These are phyloP conservation scores for Coleophoma eucalyptorum DNA, from an alignment of 2,329 filamentous ascomycete genomes.

Conservation along the genomic window DNA sequence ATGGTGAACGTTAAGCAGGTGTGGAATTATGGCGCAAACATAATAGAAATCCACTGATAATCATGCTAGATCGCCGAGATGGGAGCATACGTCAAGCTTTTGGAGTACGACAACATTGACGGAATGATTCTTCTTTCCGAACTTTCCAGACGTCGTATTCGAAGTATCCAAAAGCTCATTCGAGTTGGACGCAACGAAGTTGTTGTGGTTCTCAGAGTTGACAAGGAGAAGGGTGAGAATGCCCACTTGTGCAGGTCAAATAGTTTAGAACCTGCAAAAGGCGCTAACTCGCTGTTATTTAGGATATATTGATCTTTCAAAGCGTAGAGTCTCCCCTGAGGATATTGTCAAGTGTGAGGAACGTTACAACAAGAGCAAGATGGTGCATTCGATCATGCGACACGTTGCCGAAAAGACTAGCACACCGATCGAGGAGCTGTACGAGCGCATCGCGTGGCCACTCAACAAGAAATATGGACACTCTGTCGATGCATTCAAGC, in stretches of 20 bases:
- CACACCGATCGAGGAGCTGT: slow-evolving; percentile 89
- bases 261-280: neutral
- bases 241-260: slow-evolving; percentile 3
- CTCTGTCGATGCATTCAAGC: slow-evolving; percentile 96
- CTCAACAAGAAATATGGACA: slow-evolving; percentile 97
- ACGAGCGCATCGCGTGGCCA: slow-evolving; percentile 94
- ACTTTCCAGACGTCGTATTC: slow-evolving; percentile 94
- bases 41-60: neutral
- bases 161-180: slow-evolving; percentile 98
- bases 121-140: slow-evolving; percentile 99
- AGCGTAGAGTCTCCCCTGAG: slow-evolving; percentile 95
- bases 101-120: slow-evolving; percentile 99
- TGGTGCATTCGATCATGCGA: slow-evolving; percentile 98
- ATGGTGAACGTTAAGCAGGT: slow-evolving; percentile 99
- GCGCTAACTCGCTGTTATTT: slow-evolving; percentile 4
- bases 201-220: slow-evolving; percentile 95
- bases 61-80: slow-evolving; percentile 85
- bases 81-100: slow-evolving; percentile 98
- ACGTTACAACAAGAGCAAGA: slow-evolving; percentile 99
- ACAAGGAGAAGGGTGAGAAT: slow-evolving; percentile 88
- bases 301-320: slow-evolving; percentile 97
- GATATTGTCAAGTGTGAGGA: slow-evolving; percentile 99
- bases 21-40: slow-evolving; percentile 23
- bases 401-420: slow-evolving; percentile 97
- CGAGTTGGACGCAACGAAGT: slow-evolving; percentile 97